Conservation (phyloP, 2,329 filamentous ascomycete species). For the Apiospora malaysiana region DNA sequence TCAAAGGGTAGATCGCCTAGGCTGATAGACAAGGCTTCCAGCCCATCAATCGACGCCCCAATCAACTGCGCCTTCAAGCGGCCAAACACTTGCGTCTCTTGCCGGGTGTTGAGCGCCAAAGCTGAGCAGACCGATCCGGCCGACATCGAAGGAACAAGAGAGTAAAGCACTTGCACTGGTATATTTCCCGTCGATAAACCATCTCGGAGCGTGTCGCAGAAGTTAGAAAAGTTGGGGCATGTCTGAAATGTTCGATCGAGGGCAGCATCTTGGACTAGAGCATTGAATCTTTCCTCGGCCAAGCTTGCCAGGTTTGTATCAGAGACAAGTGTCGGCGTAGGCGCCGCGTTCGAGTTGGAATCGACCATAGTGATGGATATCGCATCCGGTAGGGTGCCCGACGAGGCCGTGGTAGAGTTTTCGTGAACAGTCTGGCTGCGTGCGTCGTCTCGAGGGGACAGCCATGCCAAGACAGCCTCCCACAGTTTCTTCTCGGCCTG, state of each 20-base stretch:
- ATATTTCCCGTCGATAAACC: constrained; percentile 7
- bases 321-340: neutral
- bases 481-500: constrained; percentile 8
- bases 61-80: constrained; percentile 26
- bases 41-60: constrained; percentile 33
- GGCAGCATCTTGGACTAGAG: constrained; percentile 14
- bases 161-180: neutral
- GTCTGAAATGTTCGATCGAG: neutral
- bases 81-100: constrained; percentile 14
- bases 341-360: neutral
- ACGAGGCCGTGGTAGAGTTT: neutral
- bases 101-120: neutral
- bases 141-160: neutral
- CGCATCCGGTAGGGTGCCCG: neutral
- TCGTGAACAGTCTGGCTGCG: neutral
- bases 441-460: constrained; percentile 10
- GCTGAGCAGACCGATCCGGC: neutral
- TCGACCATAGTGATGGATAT: neutral
- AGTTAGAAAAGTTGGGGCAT: neutral
- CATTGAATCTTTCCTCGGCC: neutral
- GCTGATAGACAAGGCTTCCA: constrained; percentile 22
- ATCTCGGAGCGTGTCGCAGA: constrained; percentile 7
- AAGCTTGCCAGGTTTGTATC: neutral
- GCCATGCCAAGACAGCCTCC: constrained; percentile 22
- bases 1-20: neutral